A percentile compares a stretch with the other conserved stretches of the same genome.
Conservation (phyloP, 2,329 filamentous ascomycete genomes). For the Grosmannia serpens region DNA sequence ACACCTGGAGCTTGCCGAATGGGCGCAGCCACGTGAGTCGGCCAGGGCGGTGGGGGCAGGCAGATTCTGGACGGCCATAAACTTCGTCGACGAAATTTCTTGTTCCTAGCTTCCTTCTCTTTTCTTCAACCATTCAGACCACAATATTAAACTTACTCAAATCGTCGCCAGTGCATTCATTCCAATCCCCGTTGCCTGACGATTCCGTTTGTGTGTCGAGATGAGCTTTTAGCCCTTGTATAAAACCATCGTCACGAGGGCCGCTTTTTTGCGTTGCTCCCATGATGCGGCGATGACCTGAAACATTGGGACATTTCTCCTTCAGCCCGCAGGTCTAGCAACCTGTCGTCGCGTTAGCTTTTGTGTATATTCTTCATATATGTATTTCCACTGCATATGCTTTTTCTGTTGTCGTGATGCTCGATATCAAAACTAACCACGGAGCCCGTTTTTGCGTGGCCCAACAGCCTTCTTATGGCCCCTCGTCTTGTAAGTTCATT, state of each 20-base stretch:
- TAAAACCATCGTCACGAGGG: slow-evolving; percentile 61
- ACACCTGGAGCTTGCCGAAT: background rate
- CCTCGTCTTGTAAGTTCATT: background rate
- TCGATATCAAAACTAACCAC: too few relatives aligned
- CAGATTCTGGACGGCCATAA: background rate
- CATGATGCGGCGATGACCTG: slow-evolving; percentile 60
- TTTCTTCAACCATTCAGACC: slow-evolving; percentile 18
- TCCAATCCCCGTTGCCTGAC: slow-evolving; percentile 28
- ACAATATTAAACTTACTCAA: slow-evolving; percentile 17
- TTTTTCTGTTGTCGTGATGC: background rate
- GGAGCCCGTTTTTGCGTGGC: too few relatives aligned
- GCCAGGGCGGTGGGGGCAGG: slow-evolving; percentile 3
- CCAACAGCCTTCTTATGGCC: too few relatives aligned
- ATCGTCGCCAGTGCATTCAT: slow-evolving; percentile 25
- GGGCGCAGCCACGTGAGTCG: background rate
- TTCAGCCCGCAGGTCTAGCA: background rate
- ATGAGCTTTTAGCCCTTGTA: slow-evolving; percentile 41
- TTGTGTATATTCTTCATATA: background rate
- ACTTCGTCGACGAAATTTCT: background rate
- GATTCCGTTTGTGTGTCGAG: slow-evolving; percentile 46
- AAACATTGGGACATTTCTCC: slow-evolving; percentile 43
- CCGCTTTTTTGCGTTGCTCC: slow-evolving; percentile 41
- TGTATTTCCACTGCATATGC: background rate
- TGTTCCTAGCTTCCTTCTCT: slow-evolving; percentile 9
- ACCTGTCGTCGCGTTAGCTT: background rate